Percentiles rank a stretch among this genome's conserved stretches.
These are phyloP conservation scores for Rubia balearica DNA, from an alignment of 305 asterid genomes.

Conservation along the genomic window DNA sequence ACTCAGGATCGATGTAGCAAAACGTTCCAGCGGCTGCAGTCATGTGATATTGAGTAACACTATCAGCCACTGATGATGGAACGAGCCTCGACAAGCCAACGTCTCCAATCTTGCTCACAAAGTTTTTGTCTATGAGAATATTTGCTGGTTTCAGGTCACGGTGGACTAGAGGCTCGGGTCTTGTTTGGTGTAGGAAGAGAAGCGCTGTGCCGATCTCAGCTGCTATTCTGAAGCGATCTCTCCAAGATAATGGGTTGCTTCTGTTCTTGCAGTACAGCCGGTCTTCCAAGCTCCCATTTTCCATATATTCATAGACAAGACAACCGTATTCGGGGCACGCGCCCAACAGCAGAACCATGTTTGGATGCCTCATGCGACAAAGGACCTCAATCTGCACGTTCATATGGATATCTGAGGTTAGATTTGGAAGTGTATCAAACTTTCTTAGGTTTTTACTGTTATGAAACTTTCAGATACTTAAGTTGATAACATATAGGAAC, in stretches of 20 bases:
- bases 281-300: conserved; percentile 80
- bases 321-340: conserved; percentile 82
- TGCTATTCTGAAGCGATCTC: conserved; percentile 61
- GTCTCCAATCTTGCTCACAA: conserved; percentile 70
- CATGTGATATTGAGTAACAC: conserved; percentile 54
- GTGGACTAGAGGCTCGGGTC: conserved; percentile 84
- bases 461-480: too few relatives aligned
- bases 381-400: conserved; percentile 60
- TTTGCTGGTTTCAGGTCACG: conserved; percentile 91
- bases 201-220: conserved; percentile 78
- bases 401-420: neutral
- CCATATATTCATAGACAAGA: conserved; percentile 81
- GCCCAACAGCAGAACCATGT: conserved; percentile 86
- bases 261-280: conserved; percentile 50
- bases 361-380: conserved; percentile 79
- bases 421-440: neutral
- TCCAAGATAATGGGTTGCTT: conserved; percentile 57
- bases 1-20: conserved; percentile 86
- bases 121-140: conserved; percentile 65
- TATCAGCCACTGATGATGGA: conserved; percentile 48
- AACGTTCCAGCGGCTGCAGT: conserved; percentile 92
- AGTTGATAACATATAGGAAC: neutral
- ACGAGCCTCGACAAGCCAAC: conserved; percentile 75
- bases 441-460: neutral
- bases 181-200: conserved; percentile 69